phyloP scores from a whole-genome alignment of 805 yeast genomes.

The Kuraishia hungarica region DNA sequence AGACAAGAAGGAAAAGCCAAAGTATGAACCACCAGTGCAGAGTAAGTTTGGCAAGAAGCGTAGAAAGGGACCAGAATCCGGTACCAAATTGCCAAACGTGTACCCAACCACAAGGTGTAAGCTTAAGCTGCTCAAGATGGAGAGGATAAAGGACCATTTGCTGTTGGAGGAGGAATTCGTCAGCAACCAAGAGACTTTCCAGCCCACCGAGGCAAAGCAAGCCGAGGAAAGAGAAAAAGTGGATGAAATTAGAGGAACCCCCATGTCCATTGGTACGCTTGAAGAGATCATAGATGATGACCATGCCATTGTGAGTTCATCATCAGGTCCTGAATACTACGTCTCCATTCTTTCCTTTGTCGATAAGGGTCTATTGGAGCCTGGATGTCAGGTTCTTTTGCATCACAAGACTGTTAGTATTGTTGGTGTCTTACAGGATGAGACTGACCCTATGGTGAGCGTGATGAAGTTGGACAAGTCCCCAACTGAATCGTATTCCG shows the following conservation, averaged over 20 bases:
- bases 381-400: constrained; percentile 90
- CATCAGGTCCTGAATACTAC: constrained; percentile 95
- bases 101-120: constrained; percentile 92
- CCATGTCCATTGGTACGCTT: constrained; percentile 92
- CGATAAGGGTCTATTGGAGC: constrained; percentile 91
- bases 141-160: constrained; percentile 93
- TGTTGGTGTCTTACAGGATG: constrained; percentile 98
- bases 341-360: constrained; percentile 94
- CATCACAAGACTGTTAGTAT: constrained; percentile 94
- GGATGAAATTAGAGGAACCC: constrained; percentile 93
- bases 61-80: constrained; percentile 87
- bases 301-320: constrained; percentile 94
- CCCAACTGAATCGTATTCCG: constrained; percentile 94
- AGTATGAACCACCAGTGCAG: constrained; percentile 97
- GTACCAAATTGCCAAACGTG: constrained; percentile 75
- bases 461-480: constrained; percentile 98
- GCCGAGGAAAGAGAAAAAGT: constrained; percentile 93
- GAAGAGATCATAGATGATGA: constrained; percentile 98
- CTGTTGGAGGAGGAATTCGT: constrained; percentile 94
- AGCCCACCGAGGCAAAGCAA: constrained; percentile 94
- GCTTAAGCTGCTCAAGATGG: constrained; percentile 82
- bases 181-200: constrained; percentile 86
- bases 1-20: constrained; percentile 76
- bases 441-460: constrained; percentile 94
- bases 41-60: constrained; percentile 88